Conservation (phyloP, 2,329 filamentous ascomycete species). For the Sordariomycetes sp. region DNA sequence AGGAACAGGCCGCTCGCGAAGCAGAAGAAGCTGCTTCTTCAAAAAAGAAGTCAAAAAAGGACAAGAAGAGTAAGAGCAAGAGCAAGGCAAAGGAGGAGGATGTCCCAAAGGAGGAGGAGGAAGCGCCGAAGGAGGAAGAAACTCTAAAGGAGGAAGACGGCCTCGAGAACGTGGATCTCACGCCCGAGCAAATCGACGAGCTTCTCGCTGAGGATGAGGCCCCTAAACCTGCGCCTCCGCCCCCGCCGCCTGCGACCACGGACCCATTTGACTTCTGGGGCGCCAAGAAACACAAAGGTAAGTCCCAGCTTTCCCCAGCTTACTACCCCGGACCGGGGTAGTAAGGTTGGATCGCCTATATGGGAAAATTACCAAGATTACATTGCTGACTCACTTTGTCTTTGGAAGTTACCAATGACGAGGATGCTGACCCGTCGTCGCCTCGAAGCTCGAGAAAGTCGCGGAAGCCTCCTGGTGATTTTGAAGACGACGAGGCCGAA, state of each 20-base stretch:
- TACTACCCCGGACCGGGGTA: background rate
- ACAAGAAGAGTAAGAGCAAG: constrained; percentile 14
- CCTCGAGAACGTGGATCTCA: constrained; percentile 16
- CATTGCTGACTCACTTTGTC: constrained; percentile 33
- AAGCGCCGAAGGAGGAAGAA: no score
- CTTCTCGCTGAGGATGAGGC: constrained; percentile 15
- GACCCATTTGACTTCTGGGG: constrained; percentile 47
- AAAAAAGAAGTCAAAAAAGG: constrained; percentile 5
- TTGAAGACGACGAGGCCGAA: constrained; percentile 24
- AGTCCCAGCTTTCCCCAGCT: constrained; percentile 10
- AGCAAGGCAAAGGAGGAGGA: constrained; percentile 14
- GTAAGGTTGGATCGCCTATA: background rate
- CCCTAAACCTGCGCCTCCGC: constrained; percentile 8
- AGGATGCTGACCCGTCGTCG: constrained; percentile 24
- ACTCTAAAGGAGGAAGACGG: constrained; percentile 12
- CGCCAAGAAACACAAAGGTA: constrained; percentile 31
- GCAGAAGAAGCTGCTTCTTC: constrained; percentile 21
- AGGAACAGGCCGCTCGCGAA: constrained; percentile 15
- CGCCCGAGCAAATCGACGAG: constrained; percentile 27
- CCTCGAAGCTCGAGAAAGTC: constrained; percentile 13
- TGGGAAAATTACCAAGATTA: constrained; percentile 24
- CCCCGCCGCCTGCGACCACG: constrained; percentile 2
- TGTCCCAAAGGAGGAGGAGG: constrained; percentile 11
- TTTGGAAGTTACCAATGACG: constrained; percentile 27
- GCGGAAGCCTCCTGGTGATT: constrained; percentile 32